phyloP scores from a whole-genome alignment of 805 yeast genomes.

The Cyberlindnera bimundalis region DNA sequence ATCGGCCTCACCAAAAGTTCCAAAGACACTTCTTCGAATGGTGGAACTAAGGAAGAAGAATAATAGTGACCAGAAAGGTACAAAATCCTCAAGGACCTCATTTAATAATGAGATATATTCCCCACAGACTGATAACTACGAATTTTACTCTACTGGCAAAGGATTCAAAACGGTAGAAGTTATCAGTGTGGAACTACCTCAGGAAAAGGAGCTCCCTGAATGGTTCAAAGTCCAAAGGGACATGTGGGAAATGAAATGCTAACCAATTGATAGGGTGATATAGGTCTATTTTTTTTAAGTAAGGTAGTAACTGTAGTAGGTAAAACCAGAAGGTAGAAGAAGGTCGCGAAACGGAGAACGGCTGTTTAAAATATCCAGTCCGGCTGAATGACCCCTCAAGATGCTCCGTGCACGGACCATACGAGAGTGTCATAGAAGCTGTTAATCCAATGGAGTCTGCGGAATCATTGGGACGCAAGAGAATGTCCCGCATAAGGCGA shows the following conservation, averaged over 20 bases:
- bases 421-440: no score
- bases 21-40: constrained; percentile 51
- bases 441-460: not conserved
- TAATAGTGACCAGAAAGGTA: constrained; percentile 22
- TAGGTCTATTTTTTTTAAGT: no score
- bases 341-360: no score
- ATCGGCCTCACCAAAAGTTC: constrained; percentile 68
- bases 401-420: no score
- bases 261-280: no score
- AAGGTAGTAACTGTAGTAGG: no score
- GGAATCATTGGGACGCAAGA: not conserved
- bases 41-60: constrained; percentile 43
- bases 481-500: constrained; percentile 29
- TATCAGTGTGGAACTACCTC: constrained; percentile 41
- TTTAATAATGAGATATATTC: not conserved
- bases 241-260: constrained; percentile 49
- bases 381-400: no score
- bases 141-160: constrained; percentile 21
- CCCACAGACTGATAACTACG: constrained; percentile 2
- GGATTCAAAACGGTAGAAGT: constrained; percentile 18
- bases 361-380: no score
- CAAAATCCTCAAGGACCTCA: not conserved
- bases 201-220: constrained; percentile 58
- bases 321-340: no score
- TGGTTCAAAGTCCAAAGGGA: constrained; percentile 72